phyloP scores from a whole-genome alignment of 352 stramenopile genomes.

The Pythium guiyangense region DNA sequence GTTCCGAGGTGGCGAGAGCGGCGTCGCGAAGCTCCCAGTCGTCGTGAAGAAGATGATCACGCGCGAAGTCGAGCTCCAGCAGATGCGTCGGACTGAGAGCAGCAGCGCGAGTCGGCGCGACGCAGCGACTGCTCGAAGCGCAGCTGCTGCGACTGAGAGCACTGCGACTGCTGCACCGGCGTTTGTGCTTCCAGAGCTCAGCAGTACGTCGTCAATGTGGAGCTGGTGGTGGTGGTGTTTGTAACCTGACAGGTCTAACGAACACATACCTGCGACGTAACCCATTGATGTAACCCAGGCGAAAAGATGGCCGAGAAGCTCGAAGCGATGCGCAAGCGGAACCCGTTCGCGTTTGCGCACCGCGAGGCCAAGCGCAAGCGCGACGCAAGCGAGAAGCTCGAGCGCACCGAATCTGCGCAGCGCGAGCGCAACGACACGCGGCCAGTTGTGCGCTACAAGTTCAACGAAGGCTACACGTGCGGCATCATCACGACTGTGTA shows the following conservation, averaged over 20 bases:
- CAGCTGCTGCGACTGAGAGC: neutral
- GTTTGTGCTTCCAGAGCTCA: conserved; percentile 55
- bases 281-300: conserved; percentile 22
- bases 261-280: no score
- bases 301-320: conserved; percentile 56
- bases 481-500: conserved; percentile 87
- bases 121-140: neutral
- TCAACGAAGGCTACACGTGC: conserved; percentile 89
- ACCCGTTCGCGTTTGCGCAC: conserved; percentile 78
- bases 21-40: conserved; percentile 43
- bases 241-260: no score
- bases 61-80: conserved; percentile 75
- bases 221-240: neutral
- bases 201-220: conserved; percentile 24
- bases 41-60: conserved; percentile 72
- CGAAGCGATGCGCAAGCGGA: conserved; percentile 58
- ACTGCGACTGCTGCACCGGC: neutral
- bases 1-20: conserved; percentile 40
- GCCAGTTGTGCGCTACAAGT: conserved; percentile 80
- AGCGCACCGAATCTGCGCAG: conserved; percentile 20
- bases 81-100: conserved; percentile 66
- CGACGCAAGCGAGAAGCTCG: conserved; percentile 33
- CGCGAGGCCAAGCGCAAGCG: conserved; percentile 79
- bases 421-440: conserved; percentile 17
- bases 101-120: conserved; percentile 3